Conservation (phyloP, 345 rosid genomes). For the Populus simonii region DNA sequence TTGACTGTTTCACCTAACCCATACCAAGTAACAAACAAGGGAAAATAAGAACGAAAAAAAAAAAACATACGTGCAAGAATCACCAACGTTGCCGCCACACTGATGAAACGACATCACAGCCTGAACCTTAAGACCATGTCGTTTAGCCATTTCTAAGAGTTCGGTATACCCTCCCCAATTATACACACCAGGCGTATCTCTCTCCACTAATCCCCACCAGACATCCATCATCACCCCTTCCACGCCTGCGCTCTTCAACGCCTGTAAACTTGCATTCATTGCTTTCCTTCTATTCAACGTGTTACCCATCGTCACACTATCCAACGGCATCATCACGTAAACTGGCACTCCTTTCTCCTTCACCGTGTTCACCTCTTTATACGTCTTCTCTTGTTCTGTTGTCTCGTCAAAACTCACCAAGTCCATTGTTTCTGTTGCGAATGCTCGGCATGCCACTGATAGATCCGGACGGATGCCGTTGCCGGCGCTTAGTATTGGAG, state of each 20-base stretch:
- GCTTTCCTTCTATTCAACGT: constrained; percentile 83
- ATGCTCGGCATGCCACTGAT: constrained; percentile 64
- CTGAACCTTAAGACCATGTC: constrained; percentile 89
- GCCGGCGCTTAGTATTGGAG: constrained; percentile 32
- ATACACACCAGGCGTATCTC: constrained; percentile 69
- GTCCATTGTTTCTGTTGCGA: constrained; percentile 30
- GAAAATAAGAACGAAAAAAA: neutral
- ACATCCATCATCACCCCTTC: constrained; percentile 97
- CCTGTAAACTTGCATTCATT: constrained; percentile 89
- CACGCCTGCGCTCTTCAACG: constrained; percentile 94
- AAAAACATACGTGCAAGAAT: constrained; percentile 69
- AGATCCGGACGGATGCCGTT: constrained; percentile 54
- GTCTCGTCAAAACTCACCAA: constrained; percentile 18
- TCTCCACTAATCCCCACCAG: constrained; percentile 99
- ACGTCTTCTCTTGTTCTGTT: constrained; percentile 23
- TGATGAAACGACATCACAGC: constrained; percentile 99
- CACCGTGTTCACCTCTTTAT: constrained; percentile 26
- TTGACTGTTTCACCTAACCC: neutral
- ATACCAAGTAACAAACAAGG: neutral
- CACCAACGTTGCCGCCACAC: constrained; percentile 99
- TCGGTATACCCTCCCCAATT: constrained; percentile 95
- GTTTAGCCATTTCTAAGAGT: constrained; percentile 84
- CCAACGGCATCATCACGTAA: constrained; percentile 97
- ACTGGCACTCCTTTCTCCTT: constrained; percentile 73
- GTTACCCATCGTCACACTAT: constrained; percentile 78